phyloP scores from a whole-genome alignment of 164 flowering plant genomes.

The Umbilicus rupestris region DNA sequence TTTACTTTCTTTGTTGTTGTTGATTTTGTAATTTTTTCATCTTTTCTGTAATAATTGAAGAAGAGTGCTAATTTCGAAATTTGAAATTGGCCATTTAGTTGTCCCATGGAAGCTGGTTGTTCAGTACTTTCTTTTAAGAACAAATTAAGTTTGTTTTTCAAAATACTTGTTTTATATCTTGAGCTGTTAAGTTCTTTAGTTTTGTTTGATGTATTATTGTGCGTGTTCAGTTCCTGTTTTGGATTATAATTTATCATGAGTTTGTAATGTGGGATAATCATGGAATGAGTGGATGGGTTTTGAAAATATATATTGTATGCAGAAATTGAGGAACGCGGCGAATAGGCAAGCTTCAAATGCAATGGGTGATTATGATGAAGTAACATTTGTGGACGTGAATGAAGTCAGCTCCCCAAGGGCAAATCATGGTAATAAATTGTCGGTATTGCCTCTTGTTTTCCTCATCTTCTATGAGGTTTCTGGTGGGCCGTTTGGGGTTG shows the following conservation, averaged over 20 bases:
- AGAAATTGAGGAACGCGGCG: conserved; percentile 19
- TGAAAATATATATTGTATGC: conserved; percentile 12
- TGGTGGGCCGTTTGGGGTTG: conserved; percentile 40
- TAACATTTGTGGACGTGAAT: conserved; percentile 17
- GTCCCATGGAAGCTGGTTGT: neutral
- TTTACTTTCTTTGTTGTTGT: neutral
- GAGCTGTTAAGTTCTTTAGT: too few species aligned
- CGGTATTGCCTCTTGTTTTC: conserved; percentile 34
- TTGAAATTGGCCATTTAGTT: neutral
- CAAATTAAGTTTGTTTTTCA: neutral
- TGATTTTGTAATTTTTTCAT: neutral
- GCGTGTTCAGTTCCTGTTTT: neutral
- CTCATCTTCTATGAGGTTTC: conserved; percentile 42
- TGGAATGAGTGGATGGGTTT: neutral
- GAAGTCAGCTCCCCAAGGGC: conserved; percentile 19
- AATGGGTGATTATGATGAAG: conserved; percentile 16
- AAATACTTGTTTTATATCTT: too few species aligned
- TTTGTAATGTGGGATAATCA: neutral
- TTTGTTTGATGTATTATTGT: too few species aligned
- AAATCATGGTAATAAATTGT: conserved; percentile 19
- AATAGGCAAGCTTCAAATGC: conserved; percentile 11
- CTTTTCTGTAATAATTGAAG: neutral
- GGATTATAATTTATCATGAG: neutral
- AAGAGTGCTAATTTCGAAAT: neutral
- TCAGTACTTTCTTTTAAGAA: neutral